Evolutionary conservation across 441 rosid species (phyloP), one percentile per base, ranked within the genome.

Genomic region (Gossypium davidsonii): DNA sequence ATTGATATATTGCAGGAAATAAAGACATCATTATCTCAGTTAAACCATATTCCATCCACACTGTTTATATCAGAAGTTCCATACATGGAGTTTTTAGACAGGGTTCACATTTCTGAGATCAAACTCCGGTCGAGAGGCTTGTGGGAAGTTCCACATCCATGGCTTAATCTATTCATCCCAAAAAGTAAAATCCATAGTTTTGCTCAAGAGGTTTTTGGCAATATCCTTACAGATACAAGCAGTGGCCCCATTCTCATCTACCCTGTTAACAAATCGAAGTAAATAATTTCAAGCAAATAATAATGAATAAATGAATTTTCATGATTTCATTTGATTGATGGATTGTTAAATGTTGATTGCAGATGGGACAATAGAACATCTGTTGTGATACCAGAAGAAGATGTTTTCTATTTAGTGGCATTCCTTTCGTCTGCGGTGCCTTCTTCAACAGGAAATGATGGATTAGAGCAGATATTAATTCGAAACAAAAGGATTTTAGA

Each of bases 121-220:
- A 90, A 91, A 72, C 83, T 94, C 20, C 75, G 90, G 72, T 83
- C 93, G 17, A 91, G 88, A 82, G 98, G 98, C 74, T 82, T 92
- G 67, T 94, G 98, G 99, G 98, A 92, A 78, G 91, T 94, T 74
- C 99, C 99, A 1, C 98, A 94, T 76, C 99, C 98, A 71, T 94
- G 99, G 99, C 90, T 94, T 62, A 94, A 94, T 82, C 97, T 94
- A 55, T 86, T 92, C 51, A 82, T 94, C 23, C 98, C 99, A 44
- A 83, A 82, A 82, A 90, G 93, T 83, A 89, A 78, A 77, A 81
- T 92, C 42, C 79, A 85, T 10, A 77, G 75, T 10, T 94, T 94
- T 80, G 97, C 98, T 3, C 77, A 74, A 76, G 88, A 79, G 60
- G 96, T 94, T 7, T 94, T 94, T 70, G 92, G 94, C 42, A 88